Conservation (phyloP, 345 rosid genomes). For the Garcia nutans region DNA sequence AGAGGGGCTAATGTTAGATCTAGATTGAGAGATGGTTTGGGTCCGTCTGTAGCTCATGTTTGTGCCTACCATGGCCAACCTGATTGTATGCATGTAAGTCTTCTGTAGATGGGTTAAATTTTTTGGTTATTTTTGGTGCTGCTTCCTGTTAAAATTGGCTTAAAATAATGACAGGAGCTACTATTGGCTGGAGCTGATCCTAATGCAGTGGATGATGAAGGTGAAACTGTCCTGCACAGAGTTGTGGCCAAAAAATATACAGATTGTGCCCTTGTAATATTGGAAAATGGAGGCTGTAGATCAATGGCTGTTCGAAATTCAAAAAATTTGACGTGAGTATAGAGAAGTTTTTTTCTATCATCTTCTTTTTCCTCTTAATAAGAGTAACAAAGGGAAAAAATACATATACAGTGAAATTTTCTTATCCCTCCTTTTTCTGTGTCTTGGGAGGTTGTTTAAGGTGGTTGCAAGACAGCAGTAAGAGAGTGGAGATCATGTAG, state of each 20-base stretch:
- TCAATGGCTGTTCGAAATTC: constrained; percentile 84
- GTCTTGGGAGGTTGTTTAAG: not conserved
- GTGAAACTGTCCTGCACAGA: constrained; percentile 92
- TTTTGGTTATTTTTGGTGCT: constrained; percentile 2
- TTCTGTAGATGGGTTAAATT: constrained; percentile 12
- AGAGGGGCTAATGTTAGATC: constrained; percentile 83
- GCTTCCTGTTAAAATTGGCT: constrained; percentile 15
- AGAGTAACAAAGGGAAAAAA: not conserved
- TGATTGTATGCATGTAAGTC: constrained; percentile 94
- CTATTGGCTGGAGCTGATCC: constrained; percentile 98
- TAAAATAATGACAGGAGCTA: constrained; percentile 60
- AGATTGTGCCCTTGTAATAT: constrained; percentile 84
- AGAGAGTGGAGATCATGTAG: not conserved
- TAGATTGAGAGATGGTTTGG: constrained; percentile 81
- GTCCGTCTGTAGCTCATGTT: constrained; percentile 95
- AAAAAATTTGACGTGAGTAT: constrained; percentile 75
- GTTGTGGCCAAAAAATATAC: constrained; percentile 87
- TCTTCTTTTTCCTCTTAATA: not conserved
- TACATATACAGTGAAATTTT: not conserved
- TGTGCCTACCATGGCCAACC: constrained; percentile 99
- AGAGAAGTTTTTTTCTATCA: not conserved
- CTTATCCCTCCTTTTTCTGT: not conserved
- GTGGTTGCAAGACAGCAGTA: not conserved
- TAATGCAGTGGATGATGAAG: constrained; percentile 95
- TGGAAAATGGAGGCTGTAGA: constrained; percentile 86